These are phyloP conservation scores for Ophiocordyceps camponoti-rufipedis DNA, from an alignment of 2,329 filamentous ascomycete species.

Conservation along the genomic window DNA sequence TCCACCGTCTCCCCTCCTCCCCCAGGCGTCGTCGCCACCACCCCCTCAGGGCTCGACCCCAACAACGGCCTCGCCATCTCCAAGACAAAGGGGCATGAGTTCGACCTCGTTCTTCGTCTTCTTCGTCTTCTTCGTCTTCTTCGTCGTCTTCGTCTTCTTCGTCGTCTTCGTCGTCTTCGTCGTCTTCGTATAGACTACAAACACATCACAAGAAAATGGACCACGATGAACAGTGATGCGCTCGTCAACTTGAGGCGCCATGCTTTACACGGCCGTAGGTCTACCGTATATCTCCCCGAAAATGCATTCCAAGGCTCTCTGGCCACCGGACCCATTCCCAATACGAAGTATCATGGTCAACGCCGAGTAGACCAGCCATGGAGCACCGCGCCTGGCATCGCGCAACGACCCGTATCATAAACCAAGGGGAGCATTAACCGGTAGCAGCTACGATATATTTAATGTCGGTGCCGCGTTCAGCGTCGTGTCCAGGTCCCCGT, in stretches of 20 bases:
- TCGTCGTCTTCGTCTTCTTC: too few species aligned
- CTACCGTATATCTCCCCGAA: constrained; percentile 8
- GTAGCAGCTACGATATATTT: constrained; percentile 6
- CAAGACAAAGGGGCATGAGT: not conserved
- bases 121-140: too few species aligned
- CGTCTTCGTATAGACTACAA: too few species aligned
- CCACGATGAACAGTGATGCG: not conserved
- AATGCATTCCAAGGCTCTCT: constrained; percentile 12
- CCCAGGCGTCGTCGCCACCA: not conserved
- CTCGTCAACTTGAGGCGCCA: constrained; percentile 2
- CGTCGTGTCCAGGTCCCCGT: constrained; percentile 40
- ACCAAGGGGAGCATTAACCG: not conserved
- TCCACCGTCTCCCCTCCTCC: not conserved
- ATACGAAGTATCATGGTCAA: constrained; percentile 12
- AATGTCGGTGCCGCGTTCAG: constrained; percentile 14
- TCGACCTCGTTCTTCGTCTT: too few species aligned
- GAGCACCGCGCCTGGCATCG: constrained; percentile 4
- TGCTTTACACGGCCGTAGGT: constrained; percentile 3
- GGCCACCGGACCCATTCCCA: constrained; percentile 12
- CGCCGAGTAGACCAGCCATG: constrained; percentile 9
- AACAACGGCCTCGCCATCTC: not conserved
- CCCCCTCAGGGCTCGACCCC: not conserved
- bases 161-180: too few species aligned
- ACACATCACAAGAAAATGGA: too few species aligned
- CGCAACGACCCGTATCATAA: constrained; percentile 1